phyloP scores from a whole-genome alignment of 2,329 filamentous ascomycete genomes.

The Phaeosphaeriaceae sp. region DNA sequence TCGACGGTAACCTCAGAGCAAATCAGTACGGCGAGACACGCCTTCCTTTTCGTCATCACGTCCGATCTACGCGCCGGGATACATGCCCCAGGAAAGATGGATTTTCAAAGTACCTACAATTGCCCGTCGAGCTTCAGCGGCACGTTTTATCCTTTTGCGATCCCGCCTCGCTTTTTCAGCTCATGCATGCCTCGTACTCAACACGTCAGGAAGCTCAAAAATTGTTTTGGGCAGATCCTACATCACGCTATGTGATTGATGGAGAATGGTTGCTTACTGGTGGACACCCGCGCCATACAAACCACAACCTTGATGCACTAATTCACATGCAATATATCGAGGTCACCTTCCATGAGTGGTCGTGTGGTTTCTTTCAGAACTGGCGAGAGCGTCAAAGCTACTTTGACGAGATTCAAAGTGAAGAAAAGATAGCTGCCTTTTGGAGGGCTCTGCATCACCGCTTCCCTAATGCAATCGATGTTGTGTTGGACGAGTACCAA shows the following conservation, averaged over 20 bases:
- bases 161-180: slow-evolving; percentile 18
- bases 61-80: slow-evolving; percentile 5
- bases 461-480: slow-evolving; percentile 9
- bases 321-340: slow-evolving; percentile 8
- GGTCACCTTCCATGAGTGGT: slow-evolving; percentile 3
- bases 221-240: slow-evolving; percentile 14
- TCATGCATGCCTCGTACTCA: slow-evolving; percentile 17
- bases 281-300: slow-evolving; percentile 8
- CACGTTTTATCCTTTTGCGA: slow-evolving; percentile 15
- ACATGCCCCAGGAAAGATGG: neutral
- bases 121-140: slow-evolving; percentile 18
- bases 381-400: neutral
- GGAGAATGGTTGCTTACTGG: slow-evolving; percentile 15
- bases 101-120: slow-evolving; percentile 3
- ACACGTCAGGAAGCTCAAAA: slow-evolving; percentile 14
- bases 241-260: slow-evolving; percentile 9
- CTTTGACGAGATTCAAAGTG: neutral
- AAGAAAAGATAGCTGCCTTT: slow-evolving; percentile 2
- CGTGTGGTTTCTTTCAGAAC: neutral
- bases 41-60: slow-evolving; percentile 8
- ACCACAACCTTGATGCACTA: slow-evolving; percentile 5
- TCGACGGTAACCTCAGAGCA: slow-evolving; percentile 5
- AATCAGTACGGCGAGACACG: neutral
- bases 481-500: slow-evolving; percentile 10
- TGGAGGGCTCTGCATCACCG: slow-evolving; percentile 5